Evolutionary conservation across 148 eudicot genomes (phyloP), one percentile per base, ranked within the genome.

Genomic region (Arbutus unedo): DNA sequence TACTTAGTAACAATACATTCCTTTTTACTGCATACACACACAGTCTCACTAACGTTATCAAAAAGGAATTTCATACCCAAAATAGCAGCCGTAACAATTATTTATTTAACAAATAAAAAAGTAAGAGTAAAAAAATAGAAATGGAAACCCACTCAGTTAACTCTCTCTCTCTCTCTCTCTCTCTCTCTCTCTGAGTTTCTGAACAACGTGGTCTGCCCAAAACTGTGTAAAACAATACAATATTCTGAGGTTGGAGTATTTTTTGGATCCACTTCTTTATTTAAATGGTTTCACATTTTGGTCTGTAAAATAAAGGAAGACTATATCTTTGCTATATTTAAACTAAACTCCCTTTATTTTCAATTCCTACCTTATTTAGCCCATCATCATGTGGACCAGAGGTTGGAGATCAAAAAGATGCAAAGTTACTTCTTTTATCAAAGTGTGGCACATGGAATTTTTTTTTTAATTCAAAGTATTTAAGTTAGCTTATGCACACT

Each of bases 181-280:
- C 38, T 31, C 38, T 31, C 38, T 31, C 38, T 31, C 76, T 60
- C 23, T n/a, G 8, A 8, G 21, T 47, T 73, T 45, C 76, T 73
- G 53, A 70, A 73, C 76, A 19, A 7, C 76, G 44, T 73, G 76
- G 76, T 73, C 76, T 21, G 25, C 31, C 76, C 76, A 19, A 73
- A 73, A 45, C 50, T 45, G 19, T 47, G 23, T 18, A 44, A 73
- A 70, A 70, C 38, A 43, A 47, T 73, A n/a, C 4, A 23, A 23
- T 66, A 31, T 25, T 66, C 43, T 25, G 11, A 8, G 0, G 31
- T 19, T 15, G 11, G 56, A 13, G 16, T 54, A 10, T 54, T 54
- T 54, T 23, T 64, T 23, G 41, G 70, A 64, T 5, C 70, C 70
- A 64, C 41, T 11, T 64, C 9, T 64, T 64, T 23, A 23, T 9